Evolutionary conservation across 805 yeast species (phyloP).

Genomic region (Kodamaea neixiangensis): DNA sequence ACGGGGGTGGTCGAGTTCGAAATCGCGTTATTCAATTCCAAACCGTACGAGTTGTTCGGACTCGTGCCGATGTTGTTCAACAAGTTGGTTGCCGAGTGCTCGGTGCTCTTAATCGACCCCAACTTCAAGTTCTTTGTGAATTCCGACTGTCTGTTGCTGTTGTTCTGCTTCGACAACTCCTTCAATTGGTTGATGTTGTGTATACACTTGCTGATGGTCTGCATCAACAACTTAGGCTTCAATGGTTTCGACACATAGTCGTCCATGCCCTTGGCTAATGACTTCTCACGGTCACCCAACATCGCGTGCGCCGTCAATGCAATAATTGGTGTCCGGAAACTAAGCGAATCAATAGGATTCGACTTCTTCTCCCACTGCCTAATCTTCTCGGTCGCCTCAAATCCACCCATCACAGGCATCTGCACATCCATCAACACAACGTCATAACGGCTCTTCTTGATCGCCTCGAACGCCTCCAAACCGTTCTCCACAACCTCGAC

Average conservation of each 20-base stretch:
- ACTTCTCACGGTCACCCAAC: slow-evolving; percentile 88
- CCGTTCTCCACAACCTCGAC: slow-evolving; percentile 89
- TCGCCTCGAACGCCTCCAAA: slow-evolving; percentile 75
- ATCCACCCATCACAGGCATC: slow-evolving; percentile 96
- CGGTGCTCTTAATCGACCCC: slow-evolving; percentile 29
- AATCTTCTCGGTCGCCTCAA: slow-evolving; percentile 84
- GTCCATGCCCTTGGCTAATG: slow-evolving; percentile 89
- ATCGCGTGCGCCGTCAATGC: slow-evolving; percentile 93
- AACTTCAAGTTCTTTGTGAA: slow-evolving; percentile 48
- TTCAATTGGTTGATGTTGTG: slow-evolving; percentile 66
- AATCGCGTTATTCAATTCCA: slow-evolving; percentile 5
- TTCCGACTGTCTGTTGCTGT: slow-evolving; percentile 44
- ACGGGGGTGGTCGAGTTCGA: slow-evolving; percentile 8
- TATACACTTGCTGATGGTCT: slow-evolving; percentile 82
- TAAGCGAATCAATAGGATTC: slow-evolving; percentile 66
- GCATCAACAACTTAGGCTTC: slow-evolving; percentile 79
- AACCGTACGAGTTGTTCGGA: slow-evolving; percentile 15
- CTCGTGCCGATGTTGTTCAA: slow-evolving; percentile 18
- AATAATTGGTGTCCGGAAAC: slow-evolving; percentile 81
- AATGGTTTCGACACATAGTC: slow-evolving; percentile 87
- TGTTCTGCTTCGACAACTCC: slow-evolving; percentile 52
- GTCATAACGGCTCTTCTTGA: slow-evolving; percentile 66
- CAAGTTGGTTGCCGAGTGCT: slow-evolving; percentile 16
- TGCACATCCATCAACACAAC: slow-evolving; percentile 91
- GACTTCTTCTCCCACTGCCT: slow-evolving; percentile 85